Base-by-base conservation (phyloP, 495 filamentous ascomycete species). In the Hamigera avellanea region DNA sequence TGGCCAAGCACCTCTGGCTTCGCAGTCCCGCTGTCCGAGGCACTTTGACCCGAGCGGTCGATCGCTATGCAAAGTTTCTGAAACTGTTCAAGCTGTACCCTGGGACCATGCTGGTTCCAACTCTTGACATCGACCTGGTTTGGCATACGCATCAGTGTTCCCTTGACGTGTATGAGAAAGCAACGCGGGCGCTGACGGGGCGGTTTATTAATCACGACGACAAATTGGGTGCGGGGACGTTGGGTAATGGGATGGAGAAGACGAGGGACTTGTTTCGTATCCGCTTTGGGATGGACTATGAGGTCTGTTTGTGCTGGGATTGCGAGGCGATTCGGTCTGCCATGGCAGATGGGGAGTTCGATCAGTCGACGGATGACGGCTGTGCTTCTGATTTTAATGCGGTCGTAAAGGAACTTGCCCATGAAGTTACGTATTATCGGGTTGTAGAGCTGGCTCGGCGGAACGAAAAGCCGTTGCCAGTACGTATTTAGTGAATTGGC, bases 71-170 rank as follows among this genome's bases (percentile, higher is more conserved):
- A 19, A 49, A 49, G 14, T 61, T 64, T 39, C 17, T 61, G 0
- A 21, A 41, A 13, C 42, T 63, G 4, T 45, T 61, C 28, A n/a
- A 23, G 6, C 32, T 40, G 3, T 47, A 52, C 14, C 40, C 39
- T 2, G 13, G 15, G 2, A 37, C 26, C 15, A 46, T 40, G 10
- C 17, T 54, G 14, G 51, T 54, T 19, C 51, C 51, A n/a, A 52
- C 51, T 0, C 31, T 54, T 4, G 51, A 54, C 33, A 42, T 54
- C 21, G 48, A 54, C 35, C 27, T 54, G 6, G 40, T 42, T 9
- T 52, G 51, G 51, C 51, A 54, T 47, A 78, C 73, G 0, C 74
- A 78, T 46, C 66, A 79, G 56, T 46, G 46, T 19, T 35, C 30
- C 18, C 28, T 45, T 14, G 32, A n/a, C 13, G 14, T 10, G 13